Conservation (phyloP, 345 rosid species). For the Eucalyptus dawsonii region DNA sequence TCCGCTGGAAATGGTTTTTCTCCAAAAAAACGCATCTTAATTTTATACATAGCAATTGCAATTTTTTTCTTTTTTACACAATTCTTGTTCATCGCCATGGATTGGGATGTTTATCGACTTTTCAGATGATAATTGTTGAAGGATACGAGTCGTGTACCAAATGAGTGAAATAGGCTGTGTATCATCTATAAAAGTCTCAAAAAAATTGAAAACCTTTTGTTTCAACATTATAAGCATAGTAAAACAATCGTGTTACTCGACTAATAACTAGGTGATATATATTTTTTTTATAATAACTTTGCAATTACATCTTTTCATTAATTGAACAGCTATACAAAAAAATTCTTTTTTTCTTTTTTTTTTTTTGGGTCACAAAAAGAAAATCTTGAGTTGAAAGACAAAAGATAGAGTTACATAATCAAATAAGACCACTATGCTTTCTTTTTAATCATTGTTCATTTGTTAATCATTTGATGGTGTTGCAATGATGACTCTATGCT, state of each 20-base stretch:
- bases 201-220: not conserved
- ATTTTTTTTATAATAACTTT: not conserved
- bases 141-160: not conserved
- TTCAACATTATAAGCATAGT: not conserved
- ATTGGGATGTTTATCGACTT: not conserved
- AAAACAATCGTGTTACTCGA: not conserved
- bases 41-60: not conserved
- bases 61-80: not conserved
- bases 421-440: not conserved
- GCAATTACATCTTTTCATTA: not conserved
- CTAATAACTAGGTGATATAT: not conserved
- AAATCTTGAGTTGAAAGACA: not conserved
- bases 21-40: too few species aligned
- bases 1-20: too few species aligned
- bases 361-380: fast-evolving
- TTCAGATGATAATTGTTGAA: fast-evolving
- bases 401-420: not conserved
- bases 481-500: not conserved
- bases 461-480: not conserved
- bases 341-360: too few species aligned
- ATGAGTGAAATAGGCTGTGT: too few species aligned
- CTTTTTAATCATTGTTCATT: not conserved
- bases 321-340: not conserved
- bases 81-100: not conserved
- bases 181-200: not conserved